phyloP scores from a whole-genome alignment of 2,329 filamentous ascomycete species.

The Claviceps sp. region DNA sequence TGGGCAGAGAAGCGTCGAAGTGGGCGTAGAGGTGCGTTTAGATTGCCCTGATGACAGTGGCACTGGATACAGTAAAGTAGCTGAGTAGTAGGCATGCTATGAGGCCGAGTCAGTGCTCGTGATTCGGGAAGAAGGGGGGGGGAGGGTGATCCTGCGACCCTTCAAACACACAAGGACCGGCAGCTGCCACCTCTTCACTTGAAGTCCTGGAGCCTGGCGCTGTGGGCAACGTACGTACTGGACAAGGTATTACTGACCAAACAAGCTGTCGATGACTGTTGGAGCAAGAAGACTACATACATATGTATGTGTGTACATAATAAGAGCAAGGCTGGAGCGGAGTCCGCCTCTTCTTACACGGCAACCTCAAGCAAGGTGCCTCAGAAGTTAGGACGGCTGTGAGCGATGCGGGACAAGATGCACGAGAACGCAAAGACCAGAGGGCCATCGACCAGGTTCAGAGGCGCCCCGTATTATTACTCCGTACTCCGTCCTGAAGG shows the following conservation, averaged over 20 bases:
- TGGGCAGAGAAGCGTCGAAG: conserved; percentile 1
- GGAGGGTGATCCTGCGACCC: not conserved
- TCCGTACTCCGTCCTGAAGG: not conserved
- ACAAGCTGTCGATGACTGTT: not conserved
- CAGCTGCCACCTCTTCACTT: conserved; percentile 1
- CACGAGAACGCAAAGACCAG: not conserved
- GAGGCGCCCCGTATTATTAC: not conserved
- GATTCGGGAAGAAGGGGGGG: not conserved
- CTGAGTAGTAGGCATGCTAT: not conserved
- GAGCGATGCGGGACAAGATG: conserved; percentile 6
- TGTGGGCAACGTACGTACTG: conserved; percentile 2
- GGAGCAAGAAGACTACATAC: not conserved
- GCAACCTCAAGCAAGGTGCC: conserved; percentile 4
- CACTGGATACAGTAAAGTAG: not conserved
- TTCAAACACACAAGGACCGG: not conserved
- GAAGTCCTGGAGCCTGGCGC: not conserved
- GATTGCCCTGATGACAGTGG: conserved; percentile 3
- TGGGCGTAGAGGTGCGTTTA: conserved; percentile 3
- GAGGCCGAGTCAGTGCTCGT: conserved; percentile 5
- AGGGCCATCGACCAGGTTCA: conserved; percentile 3
- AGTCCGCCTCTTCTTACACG: conserved; percentile 1
- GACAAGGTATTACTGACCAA: not conserved
- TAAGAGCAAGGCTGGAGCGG: conserved; percentile 6
- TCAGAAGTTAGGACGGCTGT: conserved; percentile 9
- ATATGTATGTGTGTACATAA: not conserved